Percentiles rank a stretch among this genome's conserved stretches.
phyloP scores from a whole-genome alignment of 805 yeast genomes.

The Cyberlindnera petersonii region DNA sequence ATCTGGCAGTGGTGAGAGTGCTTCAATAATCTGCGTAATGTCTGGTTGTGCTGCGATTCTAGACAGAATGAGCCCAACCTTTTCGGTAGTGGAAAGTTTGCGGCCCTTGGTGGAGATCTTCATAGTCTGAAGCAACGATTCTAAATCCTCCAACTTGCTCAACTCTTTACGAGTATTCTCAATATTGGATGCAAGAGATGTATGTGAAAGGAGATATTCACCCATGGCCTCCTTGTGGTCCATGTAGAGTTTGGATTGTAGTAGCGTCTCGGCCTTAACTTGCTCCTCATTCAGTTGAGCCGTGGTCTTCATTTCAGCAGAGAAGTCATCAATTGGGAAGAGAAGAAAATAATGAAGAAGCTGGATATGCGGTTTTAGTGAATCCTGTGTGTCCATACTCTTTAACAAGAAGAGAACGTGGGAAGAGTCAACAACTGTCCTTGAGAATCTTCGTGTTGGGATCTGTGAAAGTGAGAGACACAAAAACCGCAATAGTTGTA shows the following conservation, averaged over 20 bases:
- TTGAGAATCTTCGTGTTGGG: conserved; percentile 38
- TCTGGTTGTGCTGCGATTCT: background rate
- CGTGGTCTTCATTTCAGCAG: conserved; percentile 29
- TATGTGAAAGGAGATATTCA: conserved; percentile 1
- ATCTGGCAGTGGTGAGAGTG: background rate
- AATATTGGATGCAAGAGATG: conserved; percentile 1
- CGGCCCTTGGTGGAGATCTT: background rate
- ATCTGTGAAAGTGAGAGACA: conserved; percentile 33
- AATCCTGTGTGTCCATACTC: background rate
- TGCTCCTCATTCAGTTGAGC: conserved; percentile 15
- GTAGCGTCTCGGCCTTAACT: conserved; percentile 12
- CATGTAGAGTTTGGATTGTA: conserved; percentile 26
- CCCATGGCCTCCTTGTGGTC: conserved; percentile 21
- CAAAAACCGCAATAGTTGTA: background rate
- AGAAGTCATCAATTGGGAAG: conserved; percentile 41
- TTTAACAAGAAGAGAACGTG: conserved; percentile 6
- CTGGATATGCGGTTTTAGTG: conserved; percentile 4
- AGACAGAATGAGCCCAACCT: background rate
- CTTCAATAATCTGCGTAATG: conserved; percentile 2
- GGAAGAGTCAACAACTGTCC: conserved; percentile 29
- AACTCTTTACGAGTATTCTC: background rate
- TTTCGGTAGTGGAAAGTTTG: background rate
- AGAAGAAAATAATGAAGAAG: conserved; percentile 26
- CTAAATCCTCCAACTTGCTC: conserved; percentile 1
- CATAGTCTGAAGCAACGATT: background rate